These are phyloP conservation scores for Xylaria intraflava DNA, from an alignment of 495 filamentous ascomycete species.

Conservation along the genomic window DNA sequence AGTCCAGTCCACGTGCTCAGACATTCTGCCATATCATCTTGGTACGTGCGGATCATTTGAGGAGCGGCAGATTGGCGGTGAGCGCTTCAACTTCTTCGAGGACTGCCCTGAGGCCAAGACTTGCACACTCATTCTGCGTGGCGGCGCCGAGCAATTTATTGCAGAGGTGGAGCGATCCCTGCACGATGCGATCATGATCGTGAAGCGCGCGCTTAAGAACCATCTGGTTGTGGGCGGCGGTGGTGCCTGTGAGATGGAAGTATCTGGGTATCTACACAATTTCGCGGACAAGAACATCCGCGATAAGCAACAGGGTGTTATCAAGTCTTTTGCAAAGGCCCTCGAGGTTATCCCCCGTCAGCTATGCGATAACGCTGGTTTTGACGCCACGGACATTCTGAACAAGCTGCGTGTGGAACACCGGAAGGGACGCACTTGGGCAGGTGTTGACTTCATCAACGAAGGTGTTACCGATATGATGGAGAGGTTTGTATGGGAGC, in stretches of 20 bases:
- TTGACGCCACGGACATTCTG: slow-evolving; percentile 95
- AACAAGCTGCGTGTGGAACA: slow-evolving; percentile 94
- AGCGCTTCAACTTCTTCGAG: slow-evolving; percentile 97
- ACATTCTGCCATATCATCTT: slow-evolving; percentile 83
- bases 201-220: slow-evolving; percentile 93
- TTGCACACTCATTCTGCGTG: slow-evolving; percentile 90
- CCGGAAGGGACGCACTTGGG: slow-evolving; percentile 82
- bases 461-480: slow-evolving; percentile 92
- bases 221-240: slow-evolving; percentile 91
- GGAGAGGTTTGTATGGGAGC: slow-evolving; percentile 94
- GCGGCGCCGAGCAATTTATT: slow-evolving; percentile 97
- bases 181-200: slow-evolving; percentile 99
- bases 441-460: slow-evolving; percentile 88
- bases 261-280: slow-evolving; percentile 84
- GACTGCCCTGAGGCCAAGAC: slow-evolving; percentile 93
- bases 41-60: slow-evolving; percentile 89
- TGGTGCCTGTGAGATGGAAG: slow-evolving; percentile 93
- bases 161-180: slow-evolving; percentile 95
- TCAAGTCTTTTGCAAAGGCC: slow-evolving; percentile 96
- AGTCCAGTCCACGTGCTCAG: slow-evolving; percentile 92
- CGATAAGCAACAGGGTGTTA: slow-evolving; percentile 92
- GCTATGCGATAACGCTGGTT: slow-evolving; percentile 96
- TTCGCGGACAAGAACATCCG: slow-evolving; percentile 88
- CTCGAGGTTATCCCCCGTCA: slow-evolving; percentile 95
- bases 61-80: slow-evolving; percentile 92